phyloP scores from a whole-genome alignment of 768 basidiomycete species.

The Suillus bovinus region DNA sequence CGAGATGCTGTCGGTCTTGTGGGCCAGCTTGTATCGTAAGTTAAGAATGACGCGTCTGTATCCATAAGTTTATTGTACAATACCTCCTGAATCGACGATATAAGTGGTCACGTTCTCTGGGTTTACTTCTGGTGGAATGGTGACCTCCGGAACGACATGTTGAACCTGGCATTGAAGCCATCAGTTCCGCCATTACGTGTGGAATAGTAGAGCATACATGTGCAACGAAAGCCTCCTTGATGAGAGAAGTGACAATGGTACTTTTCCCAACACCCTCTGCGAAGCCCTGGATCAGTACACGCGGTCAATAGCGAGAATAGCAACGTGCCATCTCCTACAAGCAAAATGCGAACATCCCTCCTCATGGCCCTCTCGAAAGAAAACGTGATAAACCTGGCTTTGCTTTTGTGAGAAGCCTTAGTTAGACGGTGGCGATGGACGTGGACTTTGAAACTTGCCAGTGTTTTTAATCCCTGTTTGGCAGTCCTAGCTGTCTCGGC shows the following conservation, averaged over 20 bases:
- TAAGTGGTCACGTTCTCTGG: conserved; percentile 98
- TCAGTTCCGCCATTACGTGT: conserved; percentile 7
- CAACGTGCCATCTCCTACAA: conserved; percentile 87
- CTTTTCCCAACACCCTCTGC: conserved; percentile 97
- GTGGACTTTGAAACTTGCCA: neutral
- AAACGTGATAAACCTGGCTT: neutral
- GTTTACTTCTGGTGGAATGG: conserved; percentile 96
- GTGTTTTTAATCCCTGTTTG: conserved; percentile 7
- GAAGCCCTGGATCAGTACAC: conserved; percentile 5
- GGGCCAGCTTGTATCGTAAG: conserved; percentile 61
- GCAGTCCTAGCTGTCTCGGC: neutral
- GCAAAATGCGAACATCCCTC: conserved; percentile 90
- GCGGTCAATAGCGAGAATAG: conserved; percentile 16
- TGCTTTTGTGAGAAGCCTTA: neutral
- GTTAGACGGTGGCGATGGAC: neutral
- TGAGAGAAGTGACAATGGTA: conserved; percentile 94
- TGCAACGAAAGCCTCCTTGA: conserved; percentile 92
- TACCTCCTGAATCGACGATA: conserved; percentile 96
- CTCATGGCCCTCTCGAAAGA: conserved; percentile 52
- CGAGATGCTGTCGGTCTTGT: conserved; percentile 84
- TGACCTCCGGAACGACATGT: conserved; percentile 94
- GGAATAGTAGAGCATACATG: conserved; percentile 53
- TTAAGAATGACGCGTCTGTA: conserved; percentile 8
- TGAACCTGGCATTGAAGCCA: conserved; percentile 64
- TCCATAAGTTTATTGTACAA: conserved; percentile 27